These are phyloP conservation scores for Phycomyces blakesleeanus DNA, from an alignment of 192 early-diverging fungal species.

Conservation along the genomic window DNA sequence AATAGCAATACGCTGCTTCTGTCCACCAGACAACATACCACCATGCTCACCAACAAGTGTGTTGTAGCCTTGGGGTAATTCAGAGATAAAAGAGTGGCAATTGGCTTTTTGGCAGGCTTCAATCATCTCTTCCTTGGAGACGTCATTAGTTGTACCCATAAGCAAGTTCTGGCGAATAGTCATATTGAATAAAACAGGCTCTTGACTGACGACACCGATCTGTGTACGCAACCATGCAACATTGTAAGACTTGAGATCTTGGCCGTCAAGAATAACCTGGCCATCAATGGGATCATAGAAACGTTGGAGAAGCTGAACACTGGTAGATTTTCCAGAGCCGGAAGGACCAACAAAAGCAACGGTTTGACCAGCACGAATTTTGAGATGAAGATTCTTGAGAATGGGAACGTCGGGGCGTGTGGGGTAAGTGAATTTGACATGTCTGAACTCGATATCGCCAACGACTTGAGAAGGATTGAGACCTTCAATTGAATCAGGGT, in stretches of 20 bases:
- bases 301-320: slow-evolving; percentile 77
- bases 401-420: slow-evolving; percentile 78
- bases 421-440: slow-evolving; percentile 84
- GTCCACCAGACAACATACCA: slow-evolving; percentile 78
- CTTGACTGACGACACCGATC: slow-evolving; percentile 89
- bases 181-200: slow-evolving; percentile 82
- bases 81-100: slow-evolving; percentile 78
- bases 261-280: slow-evolving; percentile 67
- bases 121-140: slow-evolving; percentile 69
- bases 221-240: slow-evolving; percentile 78
- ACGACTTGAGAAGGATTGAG: slow-evolving; percentile 40
- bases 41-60: slow-evolving; percentile 82
- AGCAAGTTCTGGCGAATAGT: slow-evolving; percentile 80
- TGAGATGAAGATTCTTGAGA: slow-evolving; percentile 68
- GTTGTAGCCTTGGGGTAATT: slow-evolving; percentile 77
- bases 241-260: slow-evolving; percentile 72
- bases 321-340: slow-evolving; percentile 86
- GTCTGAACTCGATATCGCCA: slow-evolving; percentile 70
- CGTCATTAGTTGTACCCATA: slow-evolving; percentile 55
- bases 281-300: slow-evolving; percentile 73
- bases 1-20: slow-evolving; percentile 96
- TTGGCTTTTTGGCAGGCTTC: slow-evolving; percentile 68
- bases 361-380: slow-evolving; percentile 70
- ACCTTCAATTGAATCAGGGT: slow-evolving; percentile 50
- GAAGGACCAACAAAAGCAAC: slow-evolving; percentile 90